phyloP scores from a whole-genome alignment of 148 eudicot genomes.

The Diospyros kaki region DNA sequence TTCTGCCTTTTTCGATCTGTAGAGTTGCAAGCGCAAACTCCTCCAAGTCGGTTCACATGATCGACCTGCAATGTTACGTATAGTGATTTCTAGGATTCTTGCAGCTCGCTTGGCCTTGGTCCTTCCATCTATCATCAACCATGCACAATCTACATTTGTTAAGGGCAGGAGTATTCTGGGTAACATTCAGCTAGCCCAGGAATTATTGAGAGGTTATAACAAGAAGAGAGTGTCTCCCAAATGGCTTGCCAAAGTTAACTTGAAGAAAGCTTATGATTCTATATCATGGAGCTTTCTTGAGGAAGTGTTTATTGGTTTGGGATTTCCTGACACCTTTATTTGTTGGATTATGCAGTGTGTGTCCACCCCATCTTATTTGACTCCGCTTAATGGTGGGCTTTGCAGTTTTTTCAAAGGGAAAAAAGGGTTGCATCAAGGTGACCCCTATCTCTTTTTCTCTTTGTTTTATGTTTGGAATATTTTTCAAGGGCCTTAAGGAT shows the following conservation, averaged over 20 bases:
- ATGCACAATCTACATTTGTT: neutral
- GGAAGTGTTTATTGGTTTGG: neutral
- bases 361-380: neutral
- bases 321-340: neutral
- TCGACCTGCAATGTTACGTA: no score
- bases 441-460: neutral
- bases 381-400: neutral
- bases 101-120: neutral
- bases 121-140: neutral
- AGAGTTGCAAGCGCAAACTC: no score
- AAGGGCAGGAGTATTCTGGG: neutral
- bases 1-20: no score
- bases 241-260: neutral
- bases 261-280: neutral
- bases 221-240: neutral
- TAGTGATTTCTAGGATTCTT: neutral
- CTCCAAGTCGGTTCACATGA: no score
- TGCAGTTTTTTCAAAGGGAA: neutral
- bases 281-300: neutral
- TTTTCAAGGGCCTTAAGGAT: neutral
- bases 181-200: neutral
- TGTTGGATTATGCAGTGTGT: neutral
- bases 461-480: neutral
- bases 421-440: neutral
- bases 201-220: neutral